A percentile compares a stretch with the other conserved stretches of the same genome.
phyloP scores from a whole-genome alignment of 2,329 filamentous ascomycete species.

The Microcyclospora tardicrescens region DNA sequence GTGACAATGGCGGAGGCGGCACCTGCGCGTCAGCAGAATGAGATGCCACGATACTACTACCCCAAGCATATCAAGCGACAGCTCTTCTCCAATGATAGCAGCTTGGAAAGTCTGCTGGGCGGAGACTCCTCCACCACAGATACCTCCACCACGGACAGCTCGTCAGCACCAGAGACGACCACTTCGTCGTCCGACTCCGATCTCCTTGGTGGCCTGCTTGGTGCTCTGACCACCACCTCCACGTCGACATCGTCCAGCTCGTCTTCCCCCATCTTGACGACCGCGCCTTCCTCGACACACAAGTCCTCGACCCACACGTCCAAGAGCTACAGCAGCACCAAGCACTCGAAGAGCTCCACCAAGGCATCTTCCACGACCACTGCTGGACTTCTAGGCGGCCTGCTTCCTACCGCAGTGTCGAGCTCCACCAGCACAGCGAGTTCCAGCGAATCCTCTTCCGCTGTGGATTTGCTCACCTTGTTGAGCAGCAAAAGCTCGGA shows the following conservation, averaged over 20 bases:
- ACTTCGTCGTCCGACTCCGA: constrained; percentile 6
- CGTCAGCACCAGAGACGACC: constrained; percentile 4
- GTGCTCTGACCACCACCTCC: background rate
- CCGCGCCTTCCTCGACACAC: background rate
- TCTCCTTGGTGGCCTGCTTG: constrained; percentile 2
- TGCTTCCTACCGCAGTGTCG: too few species aligned
- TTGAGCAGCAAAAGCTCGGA: background rate
- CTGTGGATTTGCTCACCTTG: too few species aligned
- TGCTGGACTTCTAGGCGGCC: too few species aligned
- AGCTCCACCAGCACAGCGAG: background rate
- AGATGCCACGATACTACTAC: constrained; percentile 33
- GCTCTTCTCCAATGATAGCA: background rate
- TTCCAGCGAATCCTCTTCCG: background rate
- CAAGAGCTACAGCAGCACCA: too few species aligned
- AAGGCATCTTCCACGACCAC: too few species aligned
- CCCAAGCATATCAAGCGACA: constrained; percentile 11
- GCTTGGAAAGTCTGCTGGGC: background rate
- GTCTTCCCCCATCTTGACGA: background rate
- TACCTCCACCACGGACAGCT: background rate
- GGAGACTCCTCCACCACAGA: constrained; percentile 2
- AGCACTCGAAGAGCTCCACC: too few species aligned
- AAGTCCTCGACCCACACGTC: background rate
- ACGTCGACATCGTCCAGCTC: constrained; percentile 1
- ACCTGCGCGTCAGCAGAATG: constrained; percentile 29
- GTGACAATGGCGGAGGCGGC: constrained; percentile 37